Conservation (phyloP, 768 basidiomycete genomes). For the Lactifluus hygrophoroides region DNA sequence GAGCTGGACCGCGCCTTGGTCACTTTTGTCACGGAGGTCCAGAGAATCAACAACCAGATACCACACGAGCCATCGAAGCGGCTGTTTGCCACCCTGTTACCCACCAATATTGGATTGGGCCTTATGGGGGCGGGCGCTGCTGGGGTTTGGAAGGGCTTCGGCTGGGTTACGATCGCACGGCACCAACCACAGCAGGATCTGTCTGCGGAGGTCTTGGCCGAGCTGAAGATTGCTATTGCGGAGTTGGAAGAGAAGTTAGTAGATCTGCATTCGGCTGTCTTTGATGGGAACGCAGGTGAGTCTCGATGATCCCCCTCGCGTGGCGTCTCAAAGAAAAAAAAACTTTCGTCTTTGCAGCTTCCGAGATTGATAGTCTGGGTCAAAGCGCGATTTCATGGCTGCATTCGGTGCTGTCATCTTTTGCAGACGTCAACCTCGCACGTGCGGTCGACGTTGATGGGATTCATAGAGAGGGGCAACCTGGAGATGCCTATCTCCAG, state of each 20-base stretch:
- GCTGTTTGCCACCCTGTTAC: slow-evolving; percentile 51
- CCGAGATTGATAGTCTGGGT: slow-evolving; percentile 31
- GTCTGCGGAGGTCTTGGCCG: slow-evolving; percentile 42
- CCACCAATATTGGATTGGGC: slow-evolving; percentile 60
- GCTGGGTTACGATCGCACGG: slow-evolving; percentile 55
- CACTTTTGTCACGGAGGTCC: slow-evolving; percentile 63
- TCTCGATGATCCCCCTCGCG: background rate
- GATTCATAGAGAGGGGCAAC: slow-evolving; percentile 39
- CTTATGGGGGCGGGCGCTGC: slow-evolving; percentile 74
- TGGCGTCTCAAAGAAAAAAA: slow-evolving; percentile 1
- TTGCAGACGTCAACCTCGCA: slow-evolving; percentile 70
- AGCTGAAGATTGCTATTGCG: slow-evolving; percentile 40
- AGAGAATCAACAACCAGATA: slow-evolving; percentile 39
- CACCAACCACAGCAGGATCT: slow-evolving; percentile 36
- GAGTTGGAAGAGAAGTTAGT: slow-evolving; percentile 45
- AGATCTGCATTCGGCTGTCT: slow-evolving; percentile 22
- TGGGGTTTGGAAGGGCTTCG: slow-evolving; percentile 78
- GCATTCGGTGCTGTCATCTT: slow-evolving; percentile 46
- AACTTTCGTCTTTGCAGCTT: slow-evolving; percentile 6
- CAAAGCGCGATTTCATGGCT: slow-evolving; percentile 48
- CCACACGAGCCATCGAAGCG: slow-evolving; percentile 36
- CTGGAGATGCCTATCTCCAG: slow-evolving; percentile 47
- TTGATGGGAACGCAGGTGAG: slow-evolving; percentile 21
- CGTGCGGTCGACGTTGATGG: slow-evolving; percentile 79
- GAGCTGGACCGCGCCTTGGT: slow-evolving; percentile 66